These are phyloP conservation scores for Phytopythium vexans DNA, from an alignment of 352 stramenopile species.

Conservation along the genomic window DNA sequence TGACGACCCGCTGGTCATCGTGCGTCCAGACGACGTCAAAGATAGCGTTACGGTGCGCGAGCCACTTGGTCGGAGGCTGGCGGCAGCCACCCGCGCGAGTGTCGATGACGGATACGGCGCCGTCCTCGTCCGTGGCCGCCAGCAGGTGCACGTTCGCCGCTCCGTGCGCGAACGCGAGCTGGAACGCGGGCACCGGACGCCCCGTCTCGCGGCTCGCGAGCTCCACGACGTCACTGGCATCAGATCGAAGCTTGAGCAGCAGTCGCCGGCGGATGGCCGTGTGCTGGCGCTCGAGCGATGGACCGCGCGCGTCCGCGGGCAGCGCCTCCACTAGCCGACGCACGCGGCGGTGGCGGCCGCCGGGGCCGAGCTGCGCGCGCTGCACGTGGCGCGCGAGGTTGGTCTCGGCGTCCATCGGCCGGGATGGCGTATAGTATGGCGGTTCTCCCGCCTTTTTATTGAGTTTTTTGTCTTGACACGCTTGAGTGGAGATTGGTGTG, in stretches of 20 bases:
- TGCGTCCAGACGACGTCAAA: conserved; percentile 67
- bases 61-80: conserved; percentile 17
- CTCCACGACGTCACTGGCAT: neutral
- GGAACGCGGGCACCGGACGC: conserved; percentile 37
- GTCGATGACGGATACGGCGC: conserved; percentile 41
- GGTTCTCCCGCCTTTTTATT: conserved; percentile 3
- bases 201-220: conserved; percentile 4
- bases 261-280: too few species aligned
- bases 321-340: conserved; percentile 8
- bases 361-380: conserved; percentile 33
- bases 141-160: conserved; percentile 18
- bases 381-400: conserved; percentile 32
- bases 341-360: conserved; percentile 16
- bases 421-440: too few species aligned
- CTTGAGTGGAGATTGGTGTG: neutral
- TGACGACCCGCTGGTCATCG: conserved; percentile 46
- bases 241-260: conserved; percentile 34
- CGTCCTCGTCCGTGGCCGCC: conserved; percentile 57
- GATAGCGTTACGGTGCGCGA: conserved; percentile 63
- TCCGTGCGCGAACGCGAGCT: conserved; percentile 39
- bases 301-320: conserved; percentile 11
- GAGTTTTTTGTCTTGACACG: neutral
- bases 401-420: conserved; percentile 11
- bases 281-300: too few species aligned
- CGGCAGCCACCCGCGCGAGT: conserved; percentile 7